Evolutionary conservation across 768 basidiomycete genomes (phyloP).

Genomic region (Suillus clintonianus): DNA sequence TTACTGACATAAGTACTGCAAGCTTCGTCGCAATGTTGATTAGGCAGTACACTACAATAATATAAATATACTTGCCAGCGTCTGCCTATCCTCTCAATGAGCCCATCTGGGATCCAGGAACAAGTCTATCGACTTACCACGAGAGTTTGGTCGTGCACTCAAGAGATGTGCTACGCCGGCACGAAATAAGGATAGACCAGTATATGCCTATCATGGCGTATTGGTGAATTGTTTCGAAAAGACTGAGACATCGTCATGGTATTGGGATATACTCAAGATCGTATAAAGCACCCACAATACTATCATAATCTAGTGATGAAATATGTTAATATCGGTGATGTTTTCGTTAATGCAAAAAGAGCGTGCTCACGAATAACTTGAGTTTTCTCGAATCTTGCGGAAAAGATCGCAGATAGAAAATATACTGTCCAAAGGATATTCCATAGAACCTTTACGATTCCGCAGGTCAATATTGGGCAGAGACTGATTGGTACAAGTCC

Average conservation of each 20-base stretch:
- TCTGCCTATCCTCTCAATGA: neutral
- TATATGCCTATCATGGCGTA: neutral
- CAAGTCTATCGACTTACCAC: neutral
- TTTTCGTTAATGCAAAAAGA: neutral
- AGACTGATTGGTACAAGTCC: neutral
- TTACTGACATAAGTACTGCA: neutral
- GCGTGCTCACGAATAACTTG: conserved; percentile 15
- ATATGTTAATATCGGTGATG: neutral
- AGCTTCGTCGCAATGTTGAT: neutral
- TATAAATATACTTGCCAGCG: neutral
- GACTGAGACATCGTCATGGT: neutral
- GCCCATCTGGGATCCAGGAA: neutral
- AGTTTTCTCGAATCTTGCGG: conserved; percentile 14
- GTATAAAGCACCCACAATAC: neutral
- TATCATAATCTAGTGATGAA: neutral
- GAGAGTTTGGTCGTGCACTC: neutral
- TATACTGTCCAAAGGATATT: conserved; percentile 14
- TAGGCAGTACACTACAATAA: neutral
- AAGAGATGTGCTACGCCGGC: neutral
- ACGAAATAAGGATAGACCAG: neutral
- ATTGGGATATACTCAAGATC: neutral
- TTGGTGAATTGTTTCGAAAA: neutral
- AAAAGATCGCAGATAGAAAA: conserved; percentile 19
- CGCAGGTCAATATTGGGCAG: neutral
- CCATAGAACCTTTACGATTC: conserved; percentile 18